Conservation (phyloP, 371 early-diverging fungal species). For the Mortierella sp. region DNA sequence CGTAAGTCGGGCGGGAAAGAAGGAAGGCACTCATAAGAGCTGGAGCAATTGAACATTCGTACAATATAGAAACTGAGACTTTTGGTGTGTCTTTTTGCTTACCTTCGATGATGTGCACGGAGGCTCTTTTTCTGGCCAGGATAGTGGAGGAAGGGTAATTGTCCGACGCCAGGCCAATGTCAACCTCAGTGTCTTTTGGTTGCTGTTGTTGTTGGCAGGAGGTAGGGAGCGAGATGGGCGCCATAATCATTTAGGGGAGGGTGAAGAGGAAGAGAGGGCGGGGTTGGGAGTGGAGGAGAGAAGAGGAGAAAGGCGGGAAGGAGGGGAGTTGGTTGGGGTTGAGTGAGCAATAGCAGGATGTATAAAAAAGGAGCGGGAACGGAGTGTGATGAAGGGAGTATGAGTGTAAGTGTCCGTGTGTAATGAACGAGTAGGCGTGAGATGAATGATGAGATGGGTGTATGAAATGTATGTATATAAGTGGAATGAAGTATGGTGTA, state of each 20-base stretch:
- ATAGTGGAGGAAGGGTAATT: background rate
- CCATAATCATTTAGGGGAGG: conserved; percentile 16
- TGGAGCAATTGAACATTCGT: background rate
- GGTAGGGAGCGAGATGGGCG: conserved; percentile 10
- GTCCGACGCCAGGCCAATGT: conserved; percentile 3
- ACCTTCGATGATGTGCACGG: conserved; percentile 41
- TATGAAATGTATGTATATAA: too few relatives aligned
- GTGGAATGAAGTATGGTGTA: background rate
- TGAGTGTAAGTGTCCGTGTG: background rate
- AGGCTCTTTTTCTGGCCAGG: conserved; percentile 22
- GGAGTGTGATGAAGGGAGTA: background rate
- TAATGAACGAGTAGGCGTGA: background rate
- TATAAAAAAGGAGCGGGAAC: background rate
- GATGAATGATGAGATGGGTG: background rate
- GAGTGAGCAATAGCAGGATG: background rate
- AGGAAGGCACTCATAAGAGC: background rate
- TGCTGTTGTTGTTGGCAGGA: background rate
- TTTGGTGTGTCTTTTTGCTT: background rate
- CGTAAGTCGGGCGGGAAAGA: background rate
- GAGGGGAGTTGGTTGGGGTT: background rate
- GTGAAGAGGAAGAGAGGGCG: background rate
- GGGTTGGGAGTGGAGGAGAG: background rate
- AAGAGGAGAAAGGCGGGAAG: background rate
- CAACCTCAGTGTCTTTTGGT: background rate
- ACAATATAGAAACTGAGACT: background rate